phyloP scores from a whole-genome alignment of 192 early-diverging fungal species.

The Coemansia sp. region DNA sequence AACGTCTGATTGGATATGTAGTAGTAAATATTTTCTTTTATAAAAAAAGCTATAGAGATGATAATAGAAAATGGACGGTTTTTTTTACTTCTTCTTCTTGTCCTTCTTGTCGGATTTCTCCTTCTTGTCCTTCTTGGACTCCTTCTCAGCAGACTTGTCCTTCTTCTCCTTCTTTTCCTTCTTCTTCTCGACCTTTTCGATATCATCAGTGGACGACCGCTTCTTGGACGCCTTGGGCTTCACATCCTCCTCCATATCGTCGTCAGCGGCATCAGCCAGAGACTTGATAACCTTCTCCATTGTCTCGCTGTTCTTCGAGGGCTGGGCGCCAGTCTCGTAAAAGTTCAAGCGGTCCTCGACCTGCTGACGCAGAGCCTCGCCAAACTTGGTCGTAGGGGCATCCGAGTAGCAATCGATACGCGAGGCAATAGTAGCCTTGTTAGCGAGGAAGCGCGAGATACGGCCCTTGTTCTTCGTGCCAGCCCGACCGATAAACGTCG shows the following conservation, averaged over 20 bases:
- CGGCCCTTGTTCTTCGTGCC: conserved; percentile 96
- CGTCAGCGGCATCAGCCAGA: conserved; percentile 66
- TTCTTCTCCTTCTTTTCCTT: conserved; percentile 52
- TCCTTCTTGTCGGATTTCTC: conserved; percentile 64
- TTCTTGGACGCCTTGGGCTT: conserved; percentile 49
- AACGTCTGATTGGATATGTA: no score
- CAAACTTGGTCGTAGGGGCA: conserved; percentile 86
- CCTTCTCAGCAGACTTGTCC: conserved; percentile 63
- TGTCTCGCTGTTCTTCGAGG: conserved; percentile 90
- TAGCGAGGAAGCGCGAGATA: conserved; percentile 97
- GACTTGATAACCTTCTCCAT: conserved; percentile 84
- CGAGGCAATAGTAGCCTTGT: conserved; percentile 97
- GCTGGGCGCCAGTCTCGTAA: conserved; percentile 86
- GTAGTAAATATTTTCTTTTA: no score
- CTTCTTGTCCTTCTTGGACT: conserved; percentile 63
- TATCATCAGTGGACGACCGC: conserved; percentile 33
- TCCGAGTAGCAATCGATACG: conserved; percentile 96
- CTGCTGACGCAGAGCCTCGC: conserved; percentile 90
- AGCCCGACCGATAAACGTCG: conserved; percentile 93
- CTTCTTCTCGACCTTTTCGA: no score
- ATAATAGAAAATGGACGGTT: neutral
- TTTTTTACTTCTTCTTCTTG: conserved; percentile 54
- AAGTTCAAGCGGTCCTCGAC: conserved; percentile 96
- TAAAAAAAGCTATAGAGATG: neutral
- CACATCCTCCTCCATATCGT: conserved; percentile 55